Percentiles rank a stretch among this genome's conserved stretches.
phyloP scores from a whole-genome alignment of 306 rosid species.

The Trichosanthes cucumerina region DNA sequence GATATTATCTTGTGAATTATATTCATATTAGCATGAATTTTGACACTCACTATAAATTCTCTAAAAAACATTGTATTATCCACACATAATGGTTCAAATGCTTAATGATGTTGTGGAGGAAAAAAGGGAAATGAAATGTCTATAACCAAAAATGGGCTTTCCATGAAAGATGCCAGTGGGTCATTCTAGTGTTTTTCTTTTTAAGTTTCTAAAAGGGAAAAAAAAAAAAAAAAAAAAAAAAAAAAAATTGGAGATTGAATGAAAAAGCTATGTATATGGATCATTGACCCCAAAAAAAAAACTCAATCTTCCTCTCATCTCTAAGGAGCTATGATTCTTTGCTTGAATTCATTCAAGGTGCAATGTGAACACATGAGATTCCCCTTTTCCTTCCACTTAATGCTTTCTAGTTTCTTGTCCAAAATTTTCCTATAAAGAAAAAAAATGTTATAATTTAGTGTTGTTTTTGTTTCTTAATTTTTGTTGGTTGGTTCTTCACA shows the following conservation, averaged over 20 bases:
- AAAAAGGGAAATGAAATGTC: not conserved
- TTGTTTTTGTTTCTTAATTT: not conserved
- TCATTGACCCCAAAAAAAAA: not conserved
- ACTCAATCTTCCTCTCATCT: not conserved
- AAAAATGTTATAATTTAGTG: too few species aligned
- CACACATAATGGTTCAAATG: too few species aligned
- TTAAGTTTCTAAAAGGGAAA: not conserved
- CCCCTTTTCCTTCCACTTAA: not conserved
- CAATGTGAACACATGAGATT: not conserved
- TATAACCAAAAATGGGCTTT: not conserved
- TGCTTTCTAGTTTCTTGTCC: not conserved
- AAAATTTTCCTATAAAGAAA: not conserved
- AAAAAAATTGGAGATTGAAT: conserved; percentile 5
- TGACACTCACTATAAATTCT: too few species aligned
- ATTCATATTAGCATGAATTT: too few species aligned
- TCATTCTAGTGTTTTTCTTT: not conserved
- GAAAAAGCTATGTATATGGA: not conserved
- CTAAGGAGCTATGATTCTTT: not conserved
- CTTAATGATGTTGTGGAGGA: not conserved
- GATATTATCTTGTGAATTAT: too few species aligned
- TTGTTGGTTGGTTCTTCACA: too few species aligned
- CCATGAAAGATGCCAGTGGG: not conserved
- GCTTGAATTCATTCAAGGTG: not conserved
- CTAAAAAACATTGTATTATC: too few species aligned
- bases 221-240: not conserved